These are phyloP conservation scores for Yamadazyma olivae DNA, from an alignment of 805 yeast species.

Conservation along the genomic window DNA sequence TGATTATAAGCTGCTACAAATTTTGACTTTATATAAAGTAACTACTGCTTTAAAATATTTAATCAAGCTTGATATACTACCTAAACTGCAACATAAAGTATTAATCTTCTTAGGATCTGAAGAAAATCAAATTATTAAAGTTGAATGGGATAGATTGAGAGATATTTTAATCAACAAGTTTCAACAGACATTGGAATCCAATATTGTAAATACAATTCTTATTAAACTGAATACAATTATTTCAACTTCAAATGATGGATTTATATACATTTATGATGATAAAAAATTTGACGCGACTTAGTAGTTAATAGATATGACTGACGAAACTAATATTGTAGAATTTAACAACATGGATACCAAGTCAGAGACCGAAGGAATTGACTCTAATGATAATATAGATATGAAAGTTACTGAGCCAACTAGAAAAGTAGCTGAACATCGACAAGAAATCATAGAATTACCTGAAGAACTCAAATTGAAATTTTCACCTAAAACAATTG, in stretches of 20 bases:
- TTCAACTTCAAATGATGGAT: slow-evolving; percentile 6
- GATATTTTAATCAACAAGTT: slow-evolving; percentile 1
- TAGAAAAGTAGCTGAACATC: background rate
- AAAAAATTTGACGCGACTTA: background rate
- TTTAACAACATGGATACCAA: too few species aligned
- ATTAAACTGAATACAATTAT: slow-evolving; percentile 1
- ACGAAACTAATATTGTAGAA: too few species aligned
- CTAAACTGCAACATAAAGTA: background rate
- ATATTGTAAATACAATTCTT: slow-evolving; percentile 1
- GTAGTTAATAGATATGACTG: background rate
- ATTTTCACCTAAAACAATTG: slow-evolving; percentile 12
- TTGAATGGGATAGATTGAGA: slow-evolving; percentile 5
- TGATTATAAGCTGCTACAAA: background rate
- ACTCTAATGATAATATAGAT: too few species aligned
- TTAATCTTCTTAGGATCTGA: slow-evolving; percentile 4
- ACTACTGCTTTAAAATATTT: slow-evolving; percentile 1
- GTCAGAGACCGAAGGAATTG: too few species aligned
- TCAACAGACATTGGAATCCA: background rate
- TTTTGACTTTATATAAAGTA: slow-evolving; percentile 7
- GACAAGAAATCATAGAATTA: background rate
- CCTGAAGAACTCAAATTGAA: slow-evolving; percentile 3
- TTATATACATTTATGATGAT: slow-evolving; percentile 4
- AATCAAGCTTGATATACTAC: background rate
- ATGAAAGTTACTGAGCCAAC: too few species aligned
- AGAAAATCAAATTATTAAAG: background rate